Evolutionary conservation across 2,329 filamentous ascomycete genomes (phyloP).

Genomic region (Zymoseptoria crescenta): DNA sequence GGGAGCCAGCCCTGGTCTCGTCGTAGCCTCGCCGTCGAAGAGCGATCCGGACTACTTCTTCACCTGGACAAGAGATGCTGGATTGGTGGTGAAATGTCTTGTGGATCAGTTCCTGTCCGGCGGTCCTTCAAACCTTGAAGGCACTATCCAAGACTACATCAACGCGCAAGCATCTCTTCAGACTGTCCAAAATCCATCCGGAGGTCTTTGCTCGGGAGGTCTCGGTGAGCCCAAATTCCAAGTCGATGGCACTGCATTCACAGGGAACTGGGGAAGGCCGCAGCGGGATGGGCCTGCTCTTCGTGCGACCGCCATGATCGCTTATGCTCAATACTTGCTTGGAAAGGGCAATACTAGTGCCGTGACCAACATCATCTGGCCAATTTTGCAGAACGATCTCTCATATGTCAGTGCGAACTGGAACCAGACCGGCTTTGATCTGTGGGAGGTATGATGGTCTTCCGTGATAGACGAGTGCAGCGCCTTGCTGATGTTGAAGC

Average conservation of each 20-base stretch:
- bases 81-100: slow-evolving; percentile 60
- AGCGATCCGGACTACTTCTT: slow-evolving; percentile 57
- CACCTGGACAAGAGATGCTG: slow-evolving; percentile 71
- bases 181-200: slow-evolving; percentile 61
- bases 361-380: slow-evolving; percentile 56
- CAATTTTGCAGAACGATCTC: slow-evolving; percentile 67
- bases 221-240: slow-evolving; percentile 70
- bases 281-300: slow-evolving; percentile 74
- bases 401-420: slow-evolving; percentile 65
- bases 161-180: slow-evolving; percentile 59
- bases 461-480: too few relatives aligned
- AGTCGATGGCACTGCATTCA: slow-evolving; percentile 48
- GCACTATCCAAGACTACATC: slow-evolving; percentile 60
- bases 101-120: slow-evolving; percentile 60
- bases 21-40: slow-evolving; percentile 51
- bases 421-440: slow-evolving; percentile 57
- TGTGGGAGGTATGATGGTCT: slow-evolving; percentile 54
- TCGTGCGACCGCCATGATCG: slow-evolving; percentile 63
- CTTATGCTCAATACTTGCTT: slow-evolving; percentile 65
- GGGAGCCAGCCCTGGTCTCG: slow-evolving; percentile 44
- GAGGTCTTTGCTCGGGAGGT: slow-evolving; percentile 43
- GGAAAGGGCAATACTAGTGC: slow-evolving; percentile 28
- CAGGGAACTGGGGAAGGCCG: slow-evolving; percentile 62
- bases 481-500: neutral
- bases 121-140: slow-evolving; percentile 48